Percentiles rank a stretch among this genome's conserved stretches.
Evolutionary conservation across 2,329 filamentous ascomycete species (phyloP).

Genomic region (Sarocladium strictum): DNA sequence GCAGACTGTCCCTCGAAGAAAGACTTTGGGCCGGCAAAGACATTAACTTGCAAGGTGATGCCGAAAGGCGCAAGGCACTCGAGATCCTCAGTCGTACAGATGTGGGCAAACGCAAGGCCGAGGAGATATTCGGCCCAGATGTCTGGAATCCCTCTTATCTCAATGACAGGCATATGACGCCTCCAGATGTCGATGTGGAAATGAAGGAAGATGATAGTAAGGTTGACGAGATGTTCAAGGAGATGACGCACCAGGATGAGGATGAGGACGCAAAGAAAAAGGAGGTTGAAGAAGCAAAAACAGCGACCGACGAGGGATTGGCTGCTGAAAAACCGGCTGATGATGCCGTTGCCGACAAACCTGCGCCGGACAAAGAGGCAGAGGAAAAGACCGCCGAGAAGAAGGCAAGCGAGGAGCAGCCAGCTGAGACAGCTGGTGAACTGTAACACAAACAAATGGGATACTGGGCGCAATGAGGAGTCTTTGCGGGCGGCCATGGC

Average conservation of each 20-base stretch:
- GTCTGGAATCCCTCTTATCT: slow-evolving; percentile 33
- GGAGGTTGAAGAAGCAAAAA: slow-evolving; percentile 14
- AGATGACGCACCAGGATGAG: slow-evolving; percentile 48
- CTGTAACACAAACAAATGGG: slow-evolving; percentile 1
- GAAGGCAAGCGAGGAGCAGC: not conserved
- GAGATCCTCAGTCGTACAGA: slow-evolving; percentile 48
- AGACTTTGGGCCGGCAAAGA: slow-evolving; percentile 40
- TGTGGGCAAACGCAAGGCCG: slow-evolving; percentile 41
- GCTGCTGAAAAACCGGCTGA: not conserved
- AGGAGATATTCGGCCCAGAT: slow-evolving; percentile 44
- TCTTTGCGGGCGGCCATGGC: not conserved
- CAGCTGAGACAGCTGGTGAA: not conserved
- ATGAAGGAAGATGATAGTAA: slow-evolving; percentile 39
- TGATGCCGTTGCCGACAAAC: not conserved
- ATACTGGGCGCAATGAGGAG: not conserved
- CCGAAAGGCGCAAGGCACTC: slow-evolving; percentile 43
- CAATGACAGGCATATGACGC: slow-evolving; percentile 12
- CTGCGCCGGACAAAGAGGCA: not conserved
- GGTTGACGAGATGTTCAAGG: slow-evolving; percentile 50
- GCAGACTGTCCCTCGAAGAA: slow-evolving; percentile 41
- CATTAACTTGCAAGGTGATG: slow-evolving; percentile 38
- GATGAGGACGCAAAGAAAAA: slow-evolving; percentile 37
- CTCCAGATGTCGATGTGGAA: slow-evolving; percentile 11
- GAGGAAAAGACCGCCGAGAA: not conserved
- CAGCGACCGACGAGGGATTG: too few species aligned